Percentiles rank a stretch among this genome's conserved stretches.
Evolutionary conservation across 1,284 basidiomycete genomes (phyloP).

Genomic region (Sanghuangporus weigelae): DNA sequence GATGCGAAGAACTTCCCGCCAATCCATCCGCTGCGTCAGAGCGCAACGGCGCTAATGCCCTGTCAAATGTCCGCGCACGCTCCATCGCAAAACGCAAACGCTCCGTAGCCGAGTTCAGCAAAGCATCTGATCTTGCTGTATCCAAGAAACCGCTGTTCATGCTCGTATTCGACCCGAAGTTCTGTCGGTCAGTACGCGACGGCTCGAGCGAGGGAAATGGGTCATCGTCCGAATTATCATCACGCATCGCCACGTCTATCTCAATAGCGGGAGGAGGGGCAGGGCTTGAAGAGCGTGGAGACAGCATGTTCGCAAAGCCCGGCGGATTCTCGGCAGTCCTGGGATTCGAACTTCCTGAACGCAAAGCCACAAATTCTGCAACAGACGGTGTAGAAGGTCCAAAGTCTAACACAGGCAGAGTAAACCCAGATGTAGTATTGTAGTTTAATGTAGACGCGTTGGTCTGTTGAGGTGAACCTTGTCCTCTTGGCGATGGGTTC

Average conservation of each 20-base stretch:
- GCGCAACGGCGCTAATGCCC: slow-evolving; percentile 13
- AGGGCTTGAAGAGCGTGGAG: slow-evolving; percentile 14
- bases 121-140: not conserved
- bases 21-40: not conserved
- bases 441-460: too few species aligned
- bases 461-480: not conserved
- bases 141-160: not conserved
- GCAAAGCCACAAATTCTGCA: slow-evolving; percentile 8
- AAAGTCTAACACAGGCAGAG: not conserved
- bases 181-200: not conserved
- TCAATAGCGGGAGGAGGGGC: slow-evolving; percentile 4
- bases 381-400: slow-evolving; percentile 7
- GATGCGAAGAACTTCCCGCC: not conserved
- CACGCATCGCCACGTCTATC: not conserved
- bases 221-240: not conserved
- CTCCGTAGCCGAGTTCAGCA: slow-evolving; percentile 1
- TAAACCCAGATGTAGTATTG: not conserved
- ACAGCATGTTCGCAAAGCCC: slow-evolving; percentile 10
- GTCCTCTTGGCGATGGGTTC: not conserved
- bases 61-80: slow-evolving; percentile 14
- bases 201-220: not conserved
- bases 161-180: not conserved
- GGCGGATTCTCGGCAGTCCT: slow-evolving; percentile 4
- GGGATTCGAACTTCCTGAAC: not conserved
- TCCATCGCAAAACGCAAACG: slow-evolving; percentile 6